Evolutionary conservation across 345 rosid species (phyloP).

Genomic region (Corchorus capsularis): DNA sequence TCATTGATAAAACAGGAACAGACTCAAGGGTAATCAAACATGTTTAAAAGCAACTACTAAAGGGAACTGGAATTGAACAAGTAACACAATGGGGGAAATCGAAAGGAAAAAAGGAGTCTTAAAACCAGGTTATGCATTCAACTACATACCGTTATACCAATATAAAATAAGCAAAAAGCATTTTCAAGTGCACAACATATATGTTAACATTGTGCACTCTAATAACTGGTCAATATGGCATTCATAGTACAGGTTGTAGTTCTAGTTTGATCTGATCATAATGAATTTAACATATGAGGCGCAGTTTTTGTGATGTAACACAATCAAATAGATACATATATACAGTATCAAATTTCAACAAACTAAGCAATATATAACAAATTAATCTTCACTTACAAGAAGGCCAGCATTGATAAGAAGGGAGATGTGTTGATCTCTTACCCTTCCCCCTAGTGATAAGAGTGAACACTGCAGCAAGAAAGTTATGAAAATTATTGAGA

Average conservation of each 20-base stretch:
- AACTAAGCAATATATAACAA: constrained; percentile 5
- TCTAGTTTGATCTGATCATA: not conserved
- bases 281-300: not conserved
- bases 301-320: not conserved
- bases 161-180: not conserved
- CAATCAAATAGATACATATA: not conserved
- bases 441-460: constrained; percentile 72
- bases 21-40: not conserved
- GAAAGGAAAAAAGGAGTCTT: not conserved
- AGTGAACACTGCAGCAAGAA: constrained; percentile 55
- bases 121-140: not conserved
- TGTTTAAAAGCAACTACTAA: not conserved
- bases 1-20: not conserved
- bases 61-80: not conserved
- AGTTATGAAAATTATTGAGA: not conserved
- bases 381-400: constrained; percentile 58
- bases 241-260: not conserved
- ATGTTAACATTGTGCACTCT: not conserved
- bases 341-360: not conserved
- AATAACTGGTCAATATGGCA: not conserved
- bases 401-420: constrained; percentile 80
- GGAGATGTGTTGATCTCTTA: constrained; percentile 74
- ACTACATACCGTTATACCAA: not conserved
- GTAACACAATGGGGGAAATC: not conserved
- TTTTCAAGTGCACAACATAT: not conserved